A percentile compares a stretch with the other conserved stretches of the same genome.
phyloP scores from a whole-genome alignment of 2,329 filamentous ascomycete genomes.

The Remersonia thermophila region DNA sequence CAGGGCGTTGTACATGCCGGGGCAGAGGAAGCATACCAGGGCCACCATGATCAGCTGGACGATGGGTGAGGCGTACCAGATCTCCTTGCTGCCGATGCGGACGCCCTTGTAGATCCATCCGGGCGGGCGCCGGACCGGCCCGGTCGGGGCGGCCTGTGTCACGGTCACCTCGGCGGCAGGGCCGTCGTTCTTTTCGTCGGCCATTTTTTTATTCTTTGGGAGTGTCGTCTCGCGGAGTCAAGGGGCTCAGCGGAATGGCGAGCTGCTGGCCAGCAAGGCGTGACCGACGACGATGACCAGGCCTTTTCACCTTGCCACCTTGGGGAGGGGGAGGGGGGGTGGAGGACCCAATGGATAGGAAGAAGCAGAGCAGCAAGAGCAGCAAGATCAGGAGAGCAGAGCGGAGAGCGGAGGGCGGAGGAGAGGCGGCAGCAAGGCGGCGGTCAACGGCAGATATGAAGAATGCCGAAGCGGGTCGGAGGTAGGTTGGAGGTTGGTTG shows the following conservation, averaged over 20 bases:
- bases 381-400: too few relatives aligned
- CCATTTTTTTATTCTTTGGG: conserved; percentile 11
- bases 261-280: too few relatives aligned
- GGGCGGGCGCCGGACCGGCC: conserved; percentile 25
- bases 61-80: conserved; percentile 65
- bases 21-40: conserved; percentile 56
- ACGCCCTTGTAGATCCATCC: conserved; percentile 59
- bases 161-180: conserved; percentile 3
- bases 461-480: not conserved
- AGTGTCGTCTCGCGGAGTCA: not conserved
- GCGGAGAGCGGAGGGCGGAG: too few relatives aligned
- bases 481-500: conserved; percentile 6
- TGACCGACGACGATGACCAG: too few relatives aligned
- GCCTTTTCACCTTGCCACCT: too few relatives aligned
- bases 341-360: too few relatives aligned
- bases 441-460: conserved; percentile 6
- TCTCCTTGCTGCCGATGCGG: conserved; percentile 38
- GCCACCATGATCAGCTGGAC: conserved; percentile 60
- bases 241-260: too few relatives aligned
- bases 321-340: too few relatives aligned
- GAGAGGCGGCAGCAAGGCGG: too few relatives aligned
- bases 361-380: too few relatives aligned
- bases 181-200: conserved; percentile 11
- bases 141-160: not conserved
- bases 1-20: conserved; percentile 56